Evolutionary conservation across 2,329 filamentous ascomycete species (phyloP).

Genomic region (Cadophora gregata): DNA sequence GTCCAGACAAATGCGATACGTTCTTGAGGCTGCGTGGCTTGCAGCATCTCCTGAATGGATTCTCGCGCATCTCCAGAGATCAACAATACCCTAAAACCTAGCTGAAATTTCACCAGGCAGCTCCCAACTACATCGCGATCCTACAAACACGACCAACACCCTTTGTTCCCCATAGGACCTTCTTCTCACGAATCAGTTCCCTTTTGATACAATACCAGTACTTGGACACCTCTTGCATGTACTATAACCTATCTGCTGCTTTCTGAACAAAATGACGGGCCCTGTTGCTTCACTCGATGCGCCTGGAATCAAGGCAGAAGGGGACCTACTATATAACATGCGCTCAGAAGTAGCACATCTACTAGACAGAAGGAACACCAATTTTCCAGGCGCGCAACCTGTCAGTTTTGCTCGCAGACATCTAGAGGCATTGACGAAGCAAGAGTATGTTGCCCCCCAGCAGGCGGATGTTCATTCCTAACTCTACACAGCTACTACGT

Average conservation of each 20-base stretch:
- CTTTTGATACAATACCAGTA: neutral
- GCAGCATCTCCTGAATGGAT: conserved; percentile 33
- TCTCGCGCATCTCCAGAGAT: conserved; percentile 9
- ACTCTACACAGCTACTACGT: conserved; percentile 76
- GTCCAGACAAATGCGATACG: conserved; percentile 24
- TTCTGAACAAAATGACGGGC: conserved; percentile 31
- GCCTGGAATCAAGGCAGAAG: conserved; percentile 70
- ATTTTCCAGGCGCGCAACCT: conserved; percentile 91
- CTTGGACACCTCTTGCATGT: neutral
- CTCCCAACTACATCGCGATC: neutral
- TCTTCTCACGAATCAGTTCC: neutral
- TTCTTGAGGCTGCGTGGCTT: conserved; percentile 28
- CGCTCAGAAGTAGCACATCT: conserved; percentile 76
- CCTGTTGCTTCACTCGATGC: conserved; percentile 52
- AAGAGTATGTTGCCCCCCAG: conserved; percentile 63
- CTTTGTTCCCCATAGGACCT: neutral
- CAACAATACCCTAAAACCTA: conserved; percentile 5
- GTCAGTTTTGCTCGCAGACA: conserved; percentile 89
- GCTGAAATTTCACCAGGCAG: conserved; percentile 5
- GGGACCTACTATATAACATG: conserved; percentile 65
- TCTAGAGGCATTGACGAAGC: conserved; percentile 76
- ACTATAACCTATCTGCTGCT: neutral
- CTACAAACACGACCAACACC: conserved; percentile 13
- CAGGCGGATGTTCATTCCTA: conserved; percentile 21
- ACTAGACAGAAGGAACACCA: conserved; percentile 69